Conservation (phyloP, 768 basidiomycete species). For the Suillus spraguei region DNA sequence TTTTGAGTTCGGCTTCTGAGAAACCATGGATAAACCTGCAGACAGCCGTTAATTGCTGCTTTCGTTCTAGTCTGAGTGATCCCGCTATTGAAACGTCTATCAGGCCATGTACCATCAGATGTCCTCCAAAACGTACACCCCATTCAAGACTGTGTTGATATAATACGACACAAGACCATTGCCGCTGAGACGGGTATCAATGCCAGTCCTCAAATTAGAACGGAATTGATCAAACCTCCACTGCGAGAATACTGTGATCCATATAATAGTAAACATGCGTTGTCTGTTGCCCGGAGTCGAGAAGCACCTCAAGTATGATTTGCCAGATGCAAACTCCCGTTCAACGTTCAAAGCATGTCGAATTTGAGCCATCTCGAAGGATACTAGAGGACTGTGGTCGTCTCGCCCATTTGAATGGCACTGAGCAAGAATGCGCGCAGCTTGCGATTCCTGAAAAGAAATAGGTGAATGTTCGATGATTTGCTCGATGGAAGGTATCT, state of each 20-base stretch:
- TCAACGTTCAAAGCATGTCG: slow-evolving; percentile 67
- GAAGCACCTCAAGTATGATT: slow-evolving; percentile 56
- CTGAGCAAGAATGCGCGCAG: slow-evolving; percentile 59
- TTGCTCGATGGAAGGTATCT: neutral
- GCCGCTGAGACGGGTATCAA: slow-evolving; percentile 41
- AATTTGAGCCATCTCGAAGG: slow-evolving; percentile 63
- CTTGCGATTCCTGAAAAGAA: slow-evolving; percentile 51
- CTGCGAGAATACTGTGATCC: slow-evolving; percentile 71
- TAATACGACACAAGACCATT: slow-evolving; percentile 77
- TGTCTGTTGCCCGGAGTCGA: slow-evolving; percentile 66
- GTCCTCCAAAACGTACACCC: slow-evolving; percentile 34
- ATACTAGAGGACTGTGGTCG: slow-evolving; percentile 58
- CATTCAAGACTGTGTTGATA: slow-evolving; percentile 65
- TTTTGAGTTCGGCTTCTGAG: neutral
- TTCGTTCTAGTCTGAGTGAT: slow-evolving; percentile 55
- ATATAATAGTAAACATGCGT: slow-evolving; percentile 68
- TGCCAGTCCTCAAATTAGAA: neutral
- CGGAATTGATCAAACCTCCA: slow-evolving; percentile 54
- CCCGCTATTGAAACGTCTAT: slow-evolving; percentile 31
- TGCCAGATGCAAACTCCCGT: slow-evolving; percentile 49
- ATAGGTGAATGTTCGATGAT: neutral
- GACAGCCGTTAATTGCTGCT: slow-evolving; percentile 61
- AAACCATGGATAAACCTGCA: slow-evolving; percentile 45
- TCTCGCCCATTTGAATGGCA: slow-evolving; percentile 70
- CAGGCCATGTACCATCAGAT: neutral